These are phyloP conservation scores for Hortaea werneckii DNA, from an alignment of 2,329 filamentous ascomycete species.

Conservation along the genomic window DNA sequence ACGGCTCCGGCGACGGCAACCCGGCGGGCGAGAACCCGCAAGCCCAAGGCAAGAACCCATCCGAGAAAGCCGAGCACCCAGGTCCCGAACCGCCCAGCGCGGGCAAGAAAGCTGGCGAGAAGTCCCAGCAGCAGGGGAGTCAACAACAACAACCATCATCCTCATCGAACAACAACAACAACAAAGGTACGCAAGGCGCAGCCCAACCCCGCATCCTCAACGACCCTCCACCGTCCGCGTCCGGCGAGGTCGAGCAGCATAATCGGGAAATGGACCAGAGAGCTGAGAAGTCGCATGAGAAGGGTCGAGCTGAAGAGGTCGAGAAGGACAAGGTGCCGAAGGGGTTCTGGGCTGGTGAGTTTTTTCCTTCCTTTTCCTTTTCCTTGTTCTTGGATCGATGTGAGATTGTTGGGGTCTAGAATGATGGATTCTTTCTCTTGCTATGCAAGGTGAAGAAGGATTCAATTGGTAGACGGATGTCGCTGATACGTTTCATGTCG, in stretches of 20 bases:
- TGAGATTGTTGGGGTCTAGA: too few species aligned
- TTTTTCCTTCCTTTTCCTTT: neutral
- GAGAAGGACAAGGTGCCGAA: conserved; percentile 32
- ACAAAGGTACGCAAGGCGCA: conserved; percentile 14
- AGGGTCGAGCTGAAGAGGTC: conserved; percentile 27
- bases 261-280: conserved; percentile 35
- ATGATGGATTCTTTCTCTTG: too few species aligned
- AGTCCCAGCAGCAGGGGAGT: conserved; percentile 13
- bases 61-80: conserved; percentile 34
- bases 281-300: conserved; percentile 32
- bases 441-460: too few species aligned
- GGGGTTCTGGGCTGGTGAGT: conserved; percentile 27
- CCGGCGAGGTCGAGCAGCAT: conserved; percentile 31
- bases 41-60: conserved; percentile 30
- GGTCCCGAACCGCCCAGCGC: conserved; percentile 35
- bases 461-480: too few species aligned
- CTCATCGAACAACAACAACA: conserved; percentile 1
- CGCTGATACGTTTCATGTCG: too few species aligned
- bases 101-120: conserved; percentile 11
- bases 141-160: conserved; percentile 17
- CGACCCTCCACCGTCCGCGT: conserved; percentile 25
- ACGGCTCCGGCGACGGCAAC: conserved; percentile 33
- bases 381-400: too few species aligned
- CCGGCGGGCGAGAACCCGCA: conserved; percentile 35
- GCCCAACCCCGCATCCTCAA: conserved; percentile 35